Evolutionary conservation across 2,329 filamentous ascomycete species (phyloP), one percentile per base, ranked within the genome.

Genomic region (Incumbomyces lentus): DNA sequence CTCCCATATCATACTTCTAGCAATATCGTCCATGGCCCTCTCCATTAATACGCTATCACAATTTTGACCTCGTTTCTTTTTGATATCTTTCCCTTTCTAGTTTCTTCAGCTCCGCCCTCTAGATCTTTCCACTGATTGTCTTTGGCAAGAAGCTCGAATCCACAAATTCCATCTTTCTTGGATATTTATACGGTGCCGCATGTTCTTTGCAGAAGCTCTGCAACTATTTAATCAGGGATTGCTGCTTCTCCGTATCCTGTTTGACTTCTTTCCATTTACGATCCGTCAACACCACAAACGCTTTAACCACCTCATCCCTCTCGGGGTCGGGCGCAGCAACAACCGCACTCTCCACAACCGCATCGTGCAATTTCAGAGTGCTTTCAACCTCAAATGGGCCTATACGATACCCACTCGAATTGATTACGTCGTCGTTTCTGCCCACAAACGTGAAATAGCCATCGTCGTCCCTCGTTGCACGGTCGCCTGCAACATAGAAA

Each of bases 351-450:
- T 68, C 65, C 17, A 64, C 59, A 7, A 68, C 63, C 2, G 58
- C 59, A 2, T 62, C 59, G 49, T 68, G 65, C 16, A 63, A 55
- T 52, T 68, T 66, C 10, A 68, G 56, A 3, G 63, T 64, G 2
- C 64, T 67, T 51, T 68, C 65, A 29, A 68, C 62, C 57, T 68
- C 65, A 50, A 68, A 68, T 0, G 65, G 65, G 6, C 65, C 63
- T 14, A 57, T 57, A 19, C 65, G 57, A 50, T 68, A 68, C 3
- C 65, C 64, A 31, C 61, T 57, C 7, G 61, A 62, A 45, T 68
- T 68, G 45, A 68, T 68, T 17, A 67, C 65, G 49, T 63, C 62
- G 49, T 64, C 62, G n/a, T 56, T 49, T 13, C 62, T 46, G 6
- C 62, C 62, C 5, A 64, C 61, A 46, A 64, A 64, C 60, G 60